A percentile compares a stretch with the other conserved stretches of the same genome.
Evolutionary conservation across 495 filamentous ascomycete species (phyloP).

Genomic region (Podospora pseudopauciseta): DNA sequence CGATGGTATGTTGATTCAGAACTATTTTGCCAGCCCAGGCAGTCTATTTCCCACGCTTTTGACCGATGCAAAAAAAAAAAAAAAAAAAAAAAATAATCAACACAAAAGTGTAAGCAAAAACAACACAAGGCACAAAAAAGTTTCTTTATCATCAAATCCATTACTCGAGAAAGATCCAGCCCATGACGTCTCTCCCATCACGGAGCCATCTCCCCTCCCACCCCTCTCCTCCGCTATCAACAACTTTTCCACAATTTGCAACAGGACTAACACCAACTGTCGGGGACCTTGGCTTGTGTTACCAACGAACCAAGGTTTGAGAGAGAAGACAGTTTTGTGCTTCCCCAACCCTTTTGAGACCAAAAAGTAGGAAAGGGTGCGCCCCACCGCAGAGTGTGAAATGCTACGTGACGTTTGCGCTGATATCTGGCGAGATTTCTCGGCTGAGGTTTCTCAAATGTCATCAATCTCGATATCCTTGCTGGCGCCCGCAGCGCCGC

Average conservation of each 20-base stretch:
- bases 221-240: slow-evolving; percentile 19
- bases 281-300: slow-evolving; percentile 36
- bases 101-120: not conserved
- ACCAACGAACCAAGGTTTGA: slow-evolving; percentile 40
- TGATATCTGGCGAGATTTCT: slow-evolving; percentile 2
- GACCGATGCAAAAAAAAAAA: not conserved
- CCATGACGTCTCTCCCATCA: slow-evolving; percentile 53
- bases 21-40: not conserved
- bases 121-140: not conserved
- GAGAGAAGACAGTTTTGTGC: slow-evolving; percentile 60
- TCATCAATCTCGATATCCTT: slow-evolving; percentile 74
- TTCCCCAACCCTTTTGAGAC: slow-evolving; percentile 12
- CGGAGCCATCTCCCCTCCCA: slow-evolving; percentile 16
- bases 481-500: slow-evolving; percentile 53
- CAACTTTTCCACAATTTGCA: slow-evolving; percentile 10
- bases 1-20: not conserved
- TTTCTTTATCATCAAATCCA: not conserved
- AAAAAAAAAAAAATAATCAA: not conserved
- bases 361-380: slow-evolving; percentile 19
- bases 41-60: not conserved
- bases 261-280: slow-evolving; percentile 41
- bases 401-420: slow-evolving; percentile 2
- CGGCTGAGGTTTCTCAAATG: slow-evolving; percentile 44
- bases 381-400: slow-evolving; percentile 1
- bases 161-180: not conserved